phyloP scores from a whole-genome alignment of 2,329 filamentous ascomycete genomes.

The Pseudogymnoascus sp. region DNA sequence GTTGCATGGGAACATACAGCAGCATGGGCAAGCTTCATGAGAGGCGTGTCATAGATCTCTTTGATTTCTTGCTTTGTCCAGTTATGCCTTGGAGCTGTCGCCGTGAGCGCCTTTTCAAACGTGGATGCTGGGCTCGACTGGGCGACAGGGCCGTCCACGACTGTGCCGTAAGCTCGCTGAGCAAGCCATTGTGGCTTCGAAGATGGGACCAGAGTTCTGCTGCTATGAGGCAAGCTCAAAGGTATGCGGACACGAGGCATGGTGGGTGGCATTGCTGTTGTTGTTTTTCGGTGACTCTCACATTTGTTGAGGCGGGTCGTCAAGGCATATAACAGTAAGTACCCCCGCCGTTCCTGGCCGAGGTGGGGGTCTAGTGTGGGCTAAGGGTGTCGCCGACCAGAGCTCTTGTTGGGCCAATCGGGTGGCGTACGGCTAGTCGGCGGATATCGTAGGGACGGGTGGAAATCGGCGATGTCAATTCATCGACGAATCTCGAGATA shows the following conservation, averaged over 20 bases:
- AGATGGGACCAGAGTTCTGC: conserved; percentile 37
- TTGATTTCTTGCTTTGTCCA: conserved; percentile 79
- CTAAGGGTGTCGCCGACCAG: not conserved
- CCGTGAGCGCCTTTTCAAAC: conserved; percentile 44
- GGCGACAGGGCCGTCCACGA: conserved; percentile 1
- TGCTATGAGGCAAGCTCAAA: conserved; percentile 34
- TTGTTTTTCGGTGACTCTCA: conserved; percentile 16
- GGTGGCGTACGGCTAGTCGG: conserved; percentile 1
- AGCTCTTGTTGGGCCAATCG: conserved; percentile 7
- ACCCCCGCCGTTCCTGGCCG: conserved; percentile 20
- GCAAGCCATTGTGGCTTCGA: conserved; percentile 24
- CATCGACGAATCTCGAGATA: not conserved
- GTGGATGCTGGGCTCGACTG: not conserved
- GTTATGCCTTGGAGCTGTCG: conserved; percentile 54
- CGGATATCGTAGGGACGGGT: conserved; percentile 3
- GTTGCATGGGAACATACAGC: conserved; percentile 44
- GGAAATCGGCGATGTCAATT: not conserved
- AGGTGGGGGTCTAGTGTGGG: conserved; percentile 11
- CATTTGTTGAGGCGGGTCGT: conserved; percentile 13
- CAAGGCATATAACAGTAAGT: conserved; percentile 19
- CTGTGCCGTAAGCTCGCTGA: conserved; percentile 17
- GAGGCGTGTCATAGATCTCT: conserved; percentile 70
- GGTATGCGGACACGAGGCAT: conserved; percentile 25
- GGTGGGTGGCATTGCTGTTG: conserved; percentile 29
- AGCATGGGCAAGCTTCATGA: conserved; percentile 70